Evolutionary conservation across 1,284 basidiomycete species (phyloP).

Genomic region (Neotropicomus parvogracilis): DNA sequence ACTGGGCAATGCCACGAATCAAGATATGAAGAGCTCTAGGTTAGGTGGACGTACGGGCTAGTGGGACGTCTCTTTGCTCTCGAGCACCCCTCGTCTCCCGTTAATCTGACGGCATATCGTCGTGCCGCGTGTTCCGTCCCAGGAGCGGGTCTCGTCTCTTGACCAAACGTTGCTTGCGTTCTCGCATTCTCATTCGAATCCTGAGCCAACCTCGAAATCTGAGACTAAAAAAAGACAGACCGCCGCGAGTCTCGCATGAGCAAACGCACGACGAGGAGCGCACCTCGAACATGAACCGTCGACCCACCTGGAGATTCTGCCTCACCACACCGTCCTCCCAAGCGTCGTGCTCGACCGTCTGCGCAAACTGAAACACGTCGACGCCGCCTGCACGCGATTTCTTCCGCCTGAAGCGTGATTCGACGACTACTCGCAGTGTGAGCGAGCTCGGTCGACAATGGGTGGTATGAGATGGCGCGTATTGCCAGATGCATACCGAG

Average conservation of each 20-base stretch:
- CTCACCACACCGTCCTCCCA: constrained; percentile 60
- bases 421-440: constrained; percentile 49
- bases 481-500: constrained; percentile 46
- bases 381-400: constrained; percentile 52
- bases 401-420: constrained; percentile 56
- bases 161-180: constrained; percentile 15
- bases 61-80: constrained; percentile 24
- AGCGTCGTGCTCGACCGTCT: constrained; percentile 64
- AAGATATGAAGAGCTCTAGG: not conserved
- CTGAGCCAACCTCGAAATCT: constrained; percentile 47
- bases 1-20: constrained; percentile 32
- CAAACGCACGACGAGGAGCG: not conserved
- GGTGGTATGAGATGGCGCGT: constrained; percentile 2
- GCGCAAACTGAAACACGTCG: constrained; percentile 72
- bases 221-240: constrained; percentile 38
- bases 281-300: not conserved
- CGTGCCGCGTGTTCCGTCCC: constrained; percentile 22
- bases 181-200: constrained; percentile 24
- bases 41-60: constrained; percentile 34
- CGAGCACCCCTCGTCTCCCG: constrained; percentile 5
- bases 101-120: constrained; percentile 25
- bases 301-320: constrained; percentile 56
- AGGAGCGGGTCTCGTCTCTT: constrained; percentile 9
- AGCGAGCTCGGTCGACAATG: constrained; percentile 12
- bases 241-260: not conserved